Base-by-base conservation (phyloP, 345 rosid species). In the Fremontodendron californicum region DNA sequence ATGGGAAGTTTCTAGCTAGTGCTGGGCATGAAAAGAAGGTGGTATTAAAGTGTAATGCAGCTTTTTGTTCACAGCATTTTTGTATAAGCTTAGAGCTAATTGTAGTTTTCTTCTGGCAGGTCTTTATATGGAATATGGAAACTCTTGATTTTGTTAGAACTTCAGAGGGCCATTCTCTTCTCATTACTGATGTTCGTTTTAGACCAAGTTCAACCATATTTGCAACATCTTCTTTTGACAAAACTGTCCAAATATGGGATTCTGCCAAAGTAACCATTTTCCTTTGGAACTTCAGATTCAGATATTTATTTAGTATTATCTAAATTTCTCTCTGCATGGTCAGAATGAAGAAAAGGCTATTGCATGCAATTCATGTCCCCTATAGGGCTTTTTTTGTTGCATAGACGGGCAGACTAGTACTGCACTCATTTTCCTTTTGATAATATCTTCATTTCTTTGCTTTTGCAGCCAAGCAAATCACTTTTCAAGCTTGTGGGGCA, bases 221-320 rank as follows among this genome's bases (percentile, higher is more conserved):
- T 70, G 84, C 83, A 15, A 76, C 84, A 51, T 82, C 87, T 35
- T 84, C 85, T 54, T 79, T 81, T 58, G 85, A 84, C 75, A 82
- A 45, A 25, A 79, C 85, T 31, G 72, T 84, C 54, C 58, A 66
- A 71, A 75, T 84, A 79, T 84, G 85, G 87, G 81, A 84, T 64
- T 84, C 83, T 46, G 58, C 81, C 45, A 65, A 42, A 31, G 87
- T 84, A 81, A 74, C 33, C 25, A 6, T 52, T 9, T 54, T 49
- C 35, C 16, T 54, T 64, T 21, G 51, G 43, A 55, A 39, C 55
- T 60, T 68, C 62, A 45, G n/a, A 16, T 49, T 39, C 49, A 21
- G 48, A 58, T 71, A 57, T 71, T 35, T 46, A 40, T 23, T 54
- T 69, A 15, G 52, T 60, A 45, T 16, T 68, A 21, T 25, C 23